A percentile compares a stretch with the other conserved stretches of the same genome.
Evolutionary conservation across 257 asterid genomes (phyloP).

Genomic region (Nicotiana sylvestris): DNA sequence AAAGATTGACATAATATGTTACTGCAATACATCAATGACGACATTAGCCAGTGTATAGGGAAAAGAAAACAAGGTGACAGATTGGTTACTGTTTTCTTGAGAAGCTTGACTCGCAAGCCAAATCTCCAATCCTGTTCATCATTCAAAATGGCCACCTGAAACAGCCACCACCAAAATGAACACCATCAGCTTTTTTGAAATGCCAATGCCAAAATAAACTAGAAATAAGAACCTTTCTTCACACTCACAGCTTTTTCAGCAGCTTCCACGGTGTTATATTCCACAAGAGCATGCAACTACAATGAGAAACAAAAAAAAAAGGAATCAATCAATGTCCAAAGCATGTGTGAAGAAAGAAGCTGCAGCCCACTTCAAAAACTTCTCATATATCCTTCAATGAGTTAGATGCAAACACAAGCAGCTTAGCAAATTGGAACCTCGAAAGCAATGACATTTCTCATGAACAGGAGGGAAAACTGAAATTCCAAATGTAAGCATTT

Average conservation of each 20-base stretch:
- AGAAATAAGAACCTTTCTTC: slow-evolving; percentile 18
- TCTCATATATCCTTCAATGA: not conserved
- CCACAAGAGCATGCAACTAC: slow-evolving; percentile 93
- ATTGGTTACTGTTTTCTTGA: slow-evolving; percentile 56
- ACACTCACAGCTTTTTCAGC: slow-evolving; percentile 92
- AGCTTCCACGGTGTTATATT: slow-evolving; percentile 73
- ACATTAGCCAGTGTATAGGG: not conserved
- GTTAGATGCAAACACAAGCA: not conserved
- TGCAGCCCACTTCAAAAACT: not conserved
- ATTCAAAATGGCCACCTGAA: slow-evolving; percentile 69
- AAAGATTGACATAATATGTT: slow-evolving; percentile 10
- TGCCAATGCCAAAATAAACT: not conserved
- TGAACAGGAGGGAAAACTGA: not conserved
- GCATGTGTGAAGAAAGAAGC: slow-evolving; percentile 3
- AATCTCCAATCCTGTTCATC: slow-evolving; percentile 96
- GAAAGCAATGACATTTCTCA: not conserved
- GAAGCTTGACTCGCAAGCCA: slow-evolving; percentile 93
- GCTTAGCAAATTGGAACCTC: not conserved
- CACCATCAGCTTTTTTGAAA: not conserved
- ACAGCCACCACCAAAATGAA: slow-evolving; percentile 16
- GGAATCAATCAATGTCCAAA: slow-evolving; percentile 4
- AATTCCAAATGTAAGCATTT: not conserved
- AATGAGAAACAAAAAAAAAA: slow-evolving; percentile 17
- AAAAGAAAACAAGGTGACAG: slow-evolving; percentile 6
- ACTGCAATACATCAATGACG: not conserved